Conservation (phyloP, 192 early-diverging fungal genomes). For the Coemansia sp. region DNA sequence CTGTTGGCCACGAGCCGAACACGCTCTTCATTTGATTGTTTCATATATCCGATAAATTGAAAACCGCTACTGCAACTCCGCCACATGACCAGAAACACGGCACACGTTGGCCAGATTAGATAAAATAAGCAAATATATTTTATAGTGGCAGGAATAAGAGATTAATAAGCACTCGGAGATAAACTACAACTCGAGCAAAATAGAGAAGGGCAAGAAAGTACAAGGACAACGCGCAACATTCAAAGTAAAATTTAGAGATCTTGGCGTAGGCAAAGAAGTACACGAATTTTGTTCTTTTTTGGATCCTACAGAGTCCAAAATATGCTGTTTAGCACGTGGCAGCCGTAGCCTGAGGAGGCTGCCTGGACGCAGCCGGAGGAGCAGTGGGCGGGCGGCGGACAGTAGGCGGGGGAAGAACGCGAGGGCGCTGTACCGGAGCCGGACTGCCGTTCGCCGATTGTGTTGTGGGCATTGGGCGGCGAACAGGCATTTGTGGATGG, state of each 20-base stretch:
- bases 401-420: conserved; percentile 4
- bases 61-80: too few relatives aligned
- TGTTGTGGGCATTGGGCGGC: conserved; percentile 4
- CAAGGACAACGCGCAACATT: conserved; percentile 8
- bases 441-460: background rate
- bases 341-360: conserved; percentile 10
- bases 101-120: too few relatives aligned
- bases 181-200: background rate
- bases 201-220: conserved; percentile 4
- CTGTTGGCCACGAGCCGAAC: too few relatives aligned
- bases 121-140: too few relatives aligned
- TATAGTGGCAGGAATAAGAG: too few relatives aligned
- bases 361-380: background rate
- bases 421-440: conserved; percentile 1
- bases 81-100: too few relatives aligned
- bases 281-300: conserved; percentile 2
- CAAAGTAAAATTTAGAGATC: background rate
- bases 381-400: conserved; percentile 8
- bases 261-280: conserved; percentile 12
- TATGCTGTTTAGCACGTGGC: conserved; percentile 18
- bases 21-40: too few relatives aligned
- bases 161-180: too few relatives aligned
- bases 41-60: too few relatives aligned
- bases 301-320: background rate
- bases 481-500: background rate